phyloP scores from a whole-genome alignment of 257 asterid species.

The Penstemon newberryi region DNA sequence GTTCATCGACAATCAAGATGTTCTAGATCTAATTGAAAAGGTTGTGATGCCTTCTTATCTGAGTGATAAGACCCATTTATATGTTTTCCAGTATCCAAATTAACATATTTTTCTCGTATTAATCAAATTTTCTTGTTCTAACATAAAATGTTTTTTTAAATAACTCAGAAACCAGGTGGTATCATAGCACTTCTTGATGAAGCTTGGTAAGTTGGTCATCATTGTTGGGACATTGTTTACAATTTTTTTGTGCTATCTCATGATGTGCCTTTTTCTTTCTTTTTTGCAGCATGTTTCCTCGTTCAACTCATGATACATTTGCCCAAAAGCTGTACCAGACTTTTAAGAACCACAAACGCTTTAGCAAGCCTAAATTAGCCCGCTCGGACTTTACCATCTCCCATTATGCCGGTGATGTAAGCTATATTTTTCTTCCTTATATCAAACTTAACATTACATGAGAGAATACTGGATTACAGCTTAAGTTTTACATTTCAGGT shows the following conservation, averaged over 20 bases:
- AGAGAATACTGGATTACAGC: constrained; percentile 21
- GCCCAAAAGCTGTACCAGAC: constrained; percentile 94
- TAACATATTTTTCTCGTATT: background rate
- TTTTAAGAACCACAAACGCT: constrained; percentile 81
- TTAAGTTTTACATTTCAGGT: constrained; percentile 54
- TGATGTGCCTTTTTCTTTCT: constrained; percentile 17
- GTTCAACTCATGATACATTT: constrained; percentile 95
- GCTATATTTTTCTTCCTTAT: constrained; percentile 30
- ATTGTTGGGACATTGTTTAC: constrained; percentile 2
- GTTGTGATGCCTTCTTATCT: constrained; percentile 32
- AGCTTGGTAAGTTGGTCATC: constrained; percentile 74
- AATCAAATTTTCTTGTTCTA: constrained; percentile 20
- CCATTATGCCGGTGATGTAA: constrained; percentile 98
- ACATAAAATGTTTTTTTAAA: constrained; percentile 24
- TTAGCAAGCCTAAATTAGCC: constrained; percentile 93
- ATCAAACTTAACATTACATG: constrained; percentile 8
- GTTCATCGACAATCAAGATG: constrained; percentile 97
- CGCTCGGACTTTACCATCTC: constrained; percentile 93
- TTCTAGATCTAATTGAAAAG: constrained; percentile 93
- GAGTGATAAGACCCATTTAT: too few relatives aligned
- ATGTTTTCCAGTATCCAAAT: background rate
- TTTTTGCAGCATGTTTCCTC: constrained; percentile 86
- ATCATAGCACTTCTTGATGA: constrained; percentile 97
- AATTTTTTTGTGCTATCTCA: constrained; percentile 9
- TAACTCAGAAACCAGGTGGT: constrained; percentile 94